Conservation (phyloP, 1,284 basidiomycete species). For the Afroboletus lepidellus region DNA sequence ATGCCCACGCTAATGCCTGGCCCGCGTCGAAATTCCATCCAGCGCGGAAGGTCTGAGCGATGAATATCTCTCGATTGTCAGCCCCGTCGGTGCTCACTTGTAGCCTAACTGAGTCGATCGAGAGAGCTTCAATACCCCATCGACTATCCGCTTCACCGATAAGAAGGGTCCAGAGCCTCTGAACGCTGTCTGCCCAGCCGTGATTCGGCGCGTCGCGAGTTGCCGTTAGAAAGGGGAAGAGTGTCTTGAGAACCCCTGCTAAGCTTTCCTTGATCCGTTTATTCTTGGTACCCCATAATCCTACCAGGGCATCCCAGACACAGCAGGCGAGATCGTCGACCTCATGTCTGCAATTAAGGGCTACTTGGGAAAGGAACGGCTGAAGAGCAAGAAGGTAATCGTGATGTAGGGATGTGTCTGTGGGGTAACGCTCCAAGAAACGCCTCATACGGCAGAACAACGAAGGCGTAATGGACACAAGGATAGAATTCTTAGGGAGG, state of each 20-base stretch:
- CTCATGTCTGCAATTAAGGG: constrained; percentile 65
- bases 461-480: constrained; percentile 39
- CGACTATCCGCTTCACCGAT: constrained; percentile 62
- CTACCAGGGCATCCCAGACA: constrained; percentile 65
- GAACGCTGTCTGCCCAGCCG: constrained; percentile 43
- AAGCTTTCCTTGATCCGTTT: constrained; percentile 66
- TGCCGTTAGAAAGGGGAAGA: constrained; percentile 70
- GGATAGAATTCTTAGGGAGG: constrained; percentile 20
- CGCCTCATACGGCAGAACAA: constrained; percentile 66
- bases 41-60: constrained; percentile 62
- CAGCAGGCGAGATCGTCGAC: constrained; percentile 58
- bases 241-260: constrained; percentile 61
- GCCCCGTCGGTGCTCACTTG: constrained; percentile 32
- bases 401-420: constrained; percentile 73
- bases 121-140: constrained; percentile 61
- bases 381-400: constrained; percentile 71
- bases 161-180: constrained; percentile 53
- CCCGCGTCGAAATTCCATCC: constrained; percentile 69
- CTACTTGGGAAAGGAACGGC: constrained; percentile 65
- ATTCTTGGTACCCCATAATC: constrained; percentile 76
- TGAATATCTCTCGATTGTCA: constrained; percentile 46
- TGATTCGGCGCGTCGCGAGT: constrained; percentile 19
- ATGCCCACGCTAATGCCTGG: constrained; percentile 79
- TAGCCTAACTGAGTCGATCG: constrained; percentile 63
- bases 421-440: constrained; percentile 63